Percentiles rank a stretch among this genome's conserved stretches.
These are phyloP conservation scores for Epichloe amarillans DNA, from an alignment of 2,329 filamentous ascomycete species.

Conservation along the genomic window DNA sequence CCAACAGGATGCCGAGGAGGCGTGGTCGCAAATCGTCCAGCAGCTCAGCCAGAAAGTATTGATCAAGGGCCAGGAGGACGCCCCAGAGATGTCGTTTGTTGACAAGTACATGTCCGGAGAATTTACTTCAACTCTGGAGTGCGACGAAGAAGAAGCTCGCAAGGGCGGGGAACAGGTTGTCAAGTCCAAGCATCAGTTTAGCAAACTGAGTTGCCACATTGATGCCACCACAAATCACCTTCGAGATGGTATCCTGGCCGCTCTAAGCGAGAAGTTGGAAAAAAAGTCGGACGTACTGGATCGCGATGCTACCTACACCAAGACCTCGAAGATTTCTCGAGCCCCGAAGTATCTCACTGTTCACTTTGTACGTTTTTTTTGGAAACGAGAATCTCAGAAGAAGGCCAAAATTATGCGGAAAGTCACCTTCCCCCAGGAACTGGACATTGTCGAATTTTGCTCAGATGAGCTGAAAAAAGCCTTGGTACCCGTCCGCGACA, in stretches of 20 bases:
- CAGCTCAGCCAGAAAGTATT: slow-evolving; percentile 69
- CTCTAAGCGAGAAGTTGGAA: slow-evolving; percentile 83
- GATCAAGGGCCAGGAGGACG: slow-evolving; percentile 38
- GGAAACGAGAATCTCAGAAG: slow-evolving; percentile 89
- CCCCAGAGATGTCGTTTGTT: slow-evolving; percentile 56
- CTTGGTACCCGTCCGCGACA: slow-evolving; percentile 85
- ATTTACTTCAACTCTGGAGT: slow-evolving; percentile 67
- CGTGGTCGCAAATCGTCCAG: slow-evolving; percentile 88
- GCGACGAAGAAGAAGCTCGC: slow-evolving; percentile 67
- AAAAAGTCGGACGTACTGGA: slow-evolving; percentile 64
- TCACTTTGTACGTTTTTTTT: slow-evolving; percentile 98
- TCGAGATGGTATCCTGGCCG: slow-evolving; percentile 72
- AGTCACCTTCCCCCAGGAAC: slow-evolving; percentile 84
- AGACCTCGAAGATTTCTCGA: slow-evolving; percentile 77
- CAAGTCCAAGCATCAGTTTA: slow-evolving; percentile 59
- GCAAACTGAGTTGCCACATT: slow-evolving; percentile 91
- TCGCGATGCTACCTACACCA: slow-evolving; percentile 74
- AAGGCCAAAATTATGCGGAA: slow-evolving; percentile 99
- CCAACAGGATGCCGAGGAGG: slow-evolving; percentile 98
- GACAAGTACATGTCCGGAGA: slow-evolving; percentile 82
- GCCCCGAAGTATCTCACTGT: slow-evolving; percentile 92
- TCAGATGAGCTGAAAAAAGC: slow-evolving; percentile 77
- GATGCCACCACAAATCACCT: slow-evolving; percentile 77
- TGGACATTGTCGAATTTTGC: slow-evolving; percentile 91
- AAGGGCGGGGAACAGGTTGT: slow-evolving; percentile 60